These are phyloP conservation scores for Vachellia collinsii DNA, from an alignment of 306 rosid species.

Conservation along the genomic window DNA sequence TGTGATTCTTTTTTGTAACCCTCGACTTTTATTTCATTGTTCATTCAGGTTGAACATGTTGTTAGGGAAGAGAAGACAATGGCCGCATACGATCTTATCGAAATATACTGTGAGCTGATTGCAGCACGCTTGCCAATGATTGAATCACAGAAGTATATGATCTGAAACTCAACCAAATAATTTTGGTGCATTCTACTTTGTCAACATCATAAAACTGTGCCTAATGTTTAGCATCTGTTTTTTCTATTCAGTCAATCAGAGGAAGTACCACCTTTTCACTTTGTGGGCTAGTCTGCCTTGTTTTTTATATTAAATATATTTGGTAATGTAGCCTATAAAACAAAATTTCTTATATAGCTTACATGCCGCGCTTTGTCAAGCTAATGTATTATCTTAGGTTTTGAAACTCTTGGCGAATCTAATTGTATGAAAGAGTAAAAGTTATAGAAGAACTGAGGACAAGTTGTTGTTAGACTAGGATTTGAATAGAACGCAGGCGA, in stretches of 20 bases:
- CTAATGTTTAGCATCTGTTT: neutral
- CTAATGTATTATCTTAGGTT: neutral
- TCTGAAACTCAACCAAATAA: conserved; percentile 19
- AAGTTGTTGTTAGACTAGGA: conserved; percentile 27
- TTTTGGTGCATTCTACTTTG: conserved; percentile 13
- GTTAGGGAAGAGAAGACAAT: conserved; percentile 86
- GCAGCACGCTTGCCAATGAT: conserved; percentile 82
- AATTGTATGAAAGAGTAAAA: neutral
- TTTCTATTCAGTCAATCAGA: neutral
- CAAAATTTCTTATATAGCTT: neutral
- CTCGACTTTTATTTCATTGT: conserved; percentile 20
- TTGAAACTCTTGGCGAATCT: neutral
- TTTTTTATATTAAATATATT: neutral
- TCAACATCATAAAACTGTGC: neutral
- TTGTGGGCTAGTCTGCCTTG: neutral
- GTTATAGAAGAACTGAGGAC: neutral
- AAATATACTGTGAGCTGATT: conserved; percentile 92
- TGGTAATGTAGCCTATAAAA: neutral
- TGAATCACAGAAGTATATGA: conserved; percentile 85
- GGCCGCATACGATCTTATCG: conserved; percentile 88
- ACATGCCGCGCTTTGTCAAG: neutral
- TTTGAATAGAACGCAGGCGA: conserved; percentile 3
- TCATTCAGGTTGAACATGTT: conserved; percentile 90
- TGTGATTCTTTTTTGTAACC: too few relatives aligned
- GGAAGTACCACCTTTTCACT: neutral